Conservation (phyloP, 2,329 filamentous ascomycete genomes). For the Fonsecaea erecta region DNA sequence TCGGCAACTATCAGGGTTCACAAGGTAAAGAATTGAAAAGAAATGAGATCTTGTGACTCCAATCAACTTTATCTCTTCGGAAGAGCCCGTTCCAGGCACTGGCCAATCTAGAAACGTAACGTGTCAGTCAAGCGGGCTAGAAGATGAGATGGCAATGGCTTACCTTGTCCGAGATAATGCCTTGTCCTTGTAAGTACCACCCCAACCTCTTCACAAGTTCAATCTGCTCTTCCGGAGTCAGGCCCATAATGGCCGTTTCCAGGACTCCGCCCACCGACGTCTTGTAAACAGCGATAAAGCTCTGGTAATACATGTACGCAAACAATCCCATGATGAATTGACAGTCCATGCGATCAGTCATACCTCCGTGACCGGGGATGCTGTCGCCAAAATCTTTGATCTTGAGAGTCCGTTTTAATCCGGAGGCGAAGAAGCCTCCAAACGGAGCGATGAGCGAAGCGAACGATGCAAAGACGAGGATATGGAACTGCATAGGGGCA, state of each 20-base stretch:
- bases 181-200: constrained; percentile 69
- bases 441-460: constrained; percentile 96
- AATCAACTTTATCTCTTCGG: constrained; percentile 22
- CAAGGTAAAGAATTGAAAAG: constrained; percentile 18
- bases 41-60: constrained; percentile 7
- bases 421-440: constrained; percentile 96
- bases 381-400: constrained; percentile 99
- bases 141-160: constrained; percentile 25
- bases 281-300: constrained; percentile 90
- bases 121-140: constrained; percentile 20
- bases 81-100: constrained; percentile 27
- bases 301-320: constrained; percentile 97
- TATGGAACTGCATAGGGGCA: constrained; percentile 91
- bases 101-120: constrained; percentile 20
- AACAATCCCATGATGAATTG: constrained; percentile 99
- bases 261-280: constrained; percentile 84
- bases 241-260: constrained; percentile 87
- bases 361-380: constrained; percentile 95
- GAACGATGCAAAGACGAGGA: constrained; percentile 86
- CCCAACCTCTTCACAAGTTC: constrained; percentile 70
- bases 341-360: constrained; percentile 99
- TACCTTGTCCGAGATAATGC: constrained; percentile 61
- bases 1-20: neutral
- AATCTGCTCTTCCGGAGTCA: constrained; percentile 85
- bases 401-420: constrained; percentile 97